Evolutionary conservation across 768 basidiomycete genomes (phyloP).

Genomic region (Trametes gibbosa): DNA sequence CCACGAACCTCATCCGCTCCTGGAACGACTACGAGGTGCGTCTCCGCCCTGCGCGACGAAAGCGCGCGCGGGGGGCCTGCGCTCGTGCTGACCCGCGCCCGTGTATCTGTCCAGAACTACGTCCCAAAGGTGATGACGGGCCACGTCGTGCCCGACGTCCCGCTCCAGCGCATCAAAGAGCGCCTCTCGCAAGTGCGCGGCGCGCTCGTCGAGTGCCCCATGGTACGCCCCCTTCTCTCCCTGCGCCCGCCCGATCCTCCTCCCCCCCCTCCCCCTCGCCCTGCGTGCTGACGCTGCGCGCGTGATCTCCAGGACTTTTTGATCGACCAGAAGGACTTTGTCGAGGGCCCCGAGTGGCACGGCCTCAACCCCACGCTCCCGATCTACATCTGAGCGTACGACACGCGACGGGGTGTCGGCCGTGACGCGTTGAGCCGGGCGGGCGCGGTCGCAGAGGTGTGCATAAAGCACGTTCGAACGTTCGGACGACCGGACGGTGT

Average conservation of each 20-base stretch:
- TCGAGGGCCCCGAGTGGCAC: conserved; percentile 68
- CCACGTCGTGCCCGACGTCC: conserved; percentile 72
- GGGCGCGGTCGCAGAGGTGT: too few species aligned
- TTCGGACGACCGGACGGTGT: too few species aligned
- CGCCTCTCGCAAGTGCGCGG: conserved; percentile 69
- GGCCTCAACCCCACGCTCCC: conserved; percentile 76
- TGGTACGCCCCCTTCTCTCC: conserved; percentile 40
- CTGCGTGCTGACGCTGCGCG: too few species aligned
- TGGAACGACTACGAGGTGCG: conserved; percentile 79
- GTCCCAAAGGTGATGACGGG: conserved; percentile 76
- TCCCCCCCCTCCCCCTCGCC: too few species aligned
- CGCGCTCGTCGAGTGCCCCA: conserved; percentile 70
- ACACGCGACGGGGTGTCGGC: too few species aligned
- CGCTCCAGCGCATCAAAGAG: conserved; percentile 69
- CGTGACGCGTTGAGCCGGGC: too few species aligned
- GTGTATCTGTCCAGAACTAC: too few species aligned
- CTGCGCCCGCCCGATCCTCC: neutral
- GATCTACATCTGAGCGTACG: conserved; percentile 68
- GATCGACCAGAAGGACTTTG: conserved; percentile 73
- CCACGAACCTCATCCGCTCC: conserved; percentile 74
- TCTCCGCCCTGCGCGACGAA: too few species aligned
- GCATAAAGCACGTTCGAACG: too few species aligned
- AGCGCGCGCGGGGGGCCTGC: too few species aligned
- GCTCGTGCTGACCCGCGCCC: too few species aligned
- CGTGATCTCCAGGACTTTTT: conserved; percentile 91